Evolutionary conservation across 2,329 filamentous ascomycete genomes (phyloP).

Genomic region (Fusarium clavum): DNA sequence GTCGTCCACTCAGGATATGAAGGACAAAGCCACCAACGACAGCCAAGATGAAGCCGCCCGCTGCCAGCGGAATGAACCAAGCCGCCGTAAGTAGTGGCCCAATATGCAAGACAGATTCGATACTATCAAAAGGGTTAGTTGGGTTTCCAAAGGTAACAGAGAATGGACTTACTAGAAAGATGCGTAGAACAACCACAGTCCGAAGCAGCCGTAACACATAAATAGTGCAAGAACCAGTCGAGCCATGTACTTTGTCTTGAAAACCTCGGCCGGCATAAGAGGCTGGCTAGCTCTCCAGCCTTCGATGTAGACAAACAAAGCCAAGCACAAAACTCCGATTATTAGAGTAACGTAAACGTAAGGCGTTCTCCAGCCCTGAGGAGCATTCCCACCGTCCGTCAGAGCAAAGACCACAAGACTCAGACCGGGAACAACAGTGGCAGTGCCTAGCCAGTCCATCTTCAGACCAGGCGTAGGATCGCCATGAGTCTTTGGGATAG

Average conservation of each 20-base stretch:
- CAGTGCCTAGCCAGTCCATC: conserved; percentile 78
- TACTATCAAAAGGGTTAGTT: conserved; percentile 53
- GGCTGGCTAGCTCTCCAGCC: conserved; percentile 76
- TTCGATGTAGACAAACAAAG: conserved; percentile 75
- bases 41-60: conserved; percentile 75
- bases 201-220: conserved; percentile 75
- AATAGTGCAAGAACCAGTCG: conserved; percentile 70
- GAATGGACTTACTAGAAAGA: conserved; percentile 68
- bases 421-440: conserved; percentile 72
- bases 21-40: conserved; percentile 73
- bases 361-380: conserved; percentile 76
- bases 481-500: conserved; percentile 53
- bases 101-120: conserved; percentile 69
- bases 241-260: conserved; percentile 76
- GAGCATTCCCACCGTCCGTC: conserved; percentile 77
- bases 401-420: conserved; percentile 80
- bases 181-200: conserved; percentile 76
- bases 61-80: conserved; percentile 75
- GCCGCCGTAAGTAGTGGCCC: conserved; percentile 72
- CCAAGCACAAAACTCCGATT: conserved; percentile 70
- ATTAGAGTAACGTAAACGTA: conserved; percentile 76
- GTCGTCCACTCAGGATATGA: conserved; percentile 71
- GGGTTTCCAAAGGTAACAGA: accelerated
- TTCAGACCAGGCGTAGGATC: conserved; percentile 41
- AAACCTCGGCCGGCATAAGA: conserved; percentile 76